Base-by-base conservation (phyloP, 495 filamentous ascomycete genomes). In the Penicillium samsonianum region DNA sequence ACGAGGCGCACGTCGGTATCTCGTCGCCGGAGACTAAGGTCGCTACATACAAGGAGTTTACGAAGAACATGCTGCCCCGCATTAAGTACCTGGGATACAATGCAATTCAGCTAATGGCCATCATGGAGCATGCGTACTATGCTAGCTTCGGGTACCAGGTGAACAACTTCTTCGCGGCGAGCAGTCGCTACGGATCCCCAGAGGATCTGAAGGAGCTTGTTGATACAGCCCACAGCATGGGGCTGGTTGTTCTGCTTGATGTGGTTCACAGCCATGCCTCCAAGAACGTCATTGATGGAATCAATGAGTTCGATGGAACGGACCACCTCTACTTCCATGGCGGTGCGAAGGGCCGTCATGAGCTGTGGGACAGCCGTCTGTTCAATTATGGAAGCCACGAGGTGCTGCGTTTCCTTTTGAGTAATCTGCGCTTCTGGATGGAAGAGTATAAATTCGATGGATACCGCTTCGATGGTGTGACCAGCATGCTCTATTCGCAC, bases 81-180 rank as follows among this genome's bases (percentile, higher is more conserved):
- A 97, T 98, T 75, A 86, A 92, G 65, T 78, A 84, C 64, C 80
- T 97, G 53, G 94, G 93, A 53, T 98, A 98, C 77, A 97, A 98
- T 76, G 88, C 92, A 40, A 97, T 98, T 63, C 94, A 98, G 72
- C 80, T 98, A 61, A 98, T 98, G 94, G 94, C 94, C 40, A 82
- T 98, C 64, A 98, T 98, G 91, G 94, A 98, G 70, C 94, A 98
- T 75, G 93, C 94, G 26, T 98, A 98, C 78, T 98, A 98, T 73
- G 94, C 94, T 60, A 97, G 93, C 64, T 98, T 98, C 65, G 94
- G 94, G 33, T 98, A 98, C 73, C 94, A 98, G 69, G 84, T 98
- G 64, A 98, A 96, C 73, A 96, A 88, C 75, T 98, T 98, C 81
- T 98, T 98, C 67, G 95, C 94, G 38, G 93, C 92, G 1, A 97